These are phyloP conservation scores for Roridomyces roridus DNA, from an alignment of 768 basidiomycete genomes.

Conservation along the genomic window DNA sequence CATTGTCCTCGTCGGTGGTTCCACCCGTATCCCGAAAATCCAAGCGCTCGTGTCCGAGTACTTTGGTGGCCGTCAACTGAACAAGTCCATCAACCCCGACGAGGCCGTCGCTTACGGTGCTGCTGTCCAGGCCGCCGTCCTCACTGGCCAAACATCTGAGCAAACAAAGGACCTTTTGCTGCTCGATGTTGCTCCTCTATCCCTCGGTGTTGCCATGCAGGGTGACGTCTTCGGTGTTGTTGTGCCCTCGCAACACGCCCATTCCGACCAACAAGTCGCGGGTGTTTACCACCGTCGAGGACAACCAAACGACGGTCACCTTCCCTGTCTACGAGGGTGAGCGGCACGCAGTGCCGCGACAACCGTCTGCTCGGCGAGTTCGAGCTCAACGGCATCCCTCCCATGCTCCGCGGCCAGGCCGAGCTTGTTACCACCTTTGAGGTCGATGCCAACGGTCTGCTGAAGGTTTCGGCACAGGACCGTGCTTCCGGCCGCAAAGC, in stretches of 20 bases:
- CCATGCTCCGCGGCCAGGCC: constrained; percentile 99
- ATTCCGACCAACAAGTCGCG: constrained; percentile 99
- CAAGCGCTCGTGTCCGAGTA: constrained; percentile 98
- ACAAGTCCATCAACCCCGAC: constrained; percentile 99
- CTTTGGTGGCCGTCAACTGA: constrained; percentile 96
- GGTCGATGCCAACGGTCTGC: constrained; percentile 98
- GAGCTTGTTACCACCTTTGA: constrained; percentile 99
- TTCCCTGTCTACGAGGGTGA: constrained; percentile 99
- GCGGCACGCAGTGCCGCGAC: constrained; percentile 98
- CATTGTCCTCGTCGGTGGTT: constrained; percentile 99
- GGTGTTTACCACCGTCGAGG: constrained; percentile 99
- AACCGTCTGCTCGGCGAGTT: constrained; percentile 99
- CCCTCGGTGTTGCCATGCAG: constrained; percentile 99
- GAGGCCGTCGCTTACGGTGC: constrained; percentile 99
- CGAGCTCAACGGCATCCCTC: constrained; percentile 98
- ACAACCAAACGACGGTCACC: constrained; percentile 99
- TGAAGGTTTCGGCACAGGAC: constrained; percentile 99
- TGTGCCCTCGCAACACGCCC: constrained; percentile 98
- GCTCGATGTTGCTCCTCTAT: constrained; percentile 97
- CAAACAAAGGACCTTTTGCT: constrained; percentile 98
- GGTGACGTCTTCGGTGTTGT: constrained; percentile 99
- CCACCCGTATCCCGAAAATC: constrained; percentile 99
- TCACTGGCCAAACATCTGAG: constrained; percentile 98
- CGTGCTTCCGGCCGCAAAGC: constrained; percentile 99
- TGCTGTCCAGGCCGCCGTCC: constrained; percentile 98